Evolutionary conservation across 495 filamentous ascomycete genomes (phyloP).

Genomic region (Penicillium waksmanii): DNA sequence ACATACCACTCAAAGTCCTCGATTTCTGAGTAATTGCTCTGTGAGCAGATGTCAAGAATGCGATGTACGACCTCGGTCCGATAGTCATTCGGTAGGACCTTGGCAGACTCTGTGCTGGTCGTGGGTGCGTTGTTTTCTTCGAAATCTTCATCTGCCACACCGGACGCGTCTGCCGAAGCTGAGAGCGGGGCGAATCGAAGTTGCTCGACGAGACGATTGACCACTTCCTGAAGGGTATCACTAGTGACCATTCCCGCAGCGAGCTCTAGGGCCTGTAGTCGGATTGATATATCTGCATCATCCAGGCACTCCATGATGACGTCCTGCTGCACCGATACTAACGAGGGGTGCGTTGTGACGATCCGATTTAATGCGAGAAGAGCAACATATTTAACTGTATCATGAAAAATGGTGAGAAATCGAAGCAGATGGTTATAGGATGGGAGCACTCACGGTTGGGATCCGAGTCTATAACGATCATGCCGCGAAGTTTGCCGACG

Average conservation of each 20-base stretch:
- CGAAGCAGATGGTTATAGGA: neutral
- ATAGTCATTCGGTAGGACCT: constrained; percentile 76
- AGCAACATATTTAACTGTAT: constrained; percentile 91
- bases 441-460: constrained; percentile 70
- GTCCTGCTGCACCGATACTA: constrained; percentile 90
- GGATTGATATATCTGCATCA: constrained; percentile 93
- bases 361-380: constrained; percentile 93
- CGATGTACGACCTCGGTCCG: constrained; percentile 73
- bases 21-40: constrained; percentile 82
- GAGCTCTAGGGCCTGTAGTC: constrained; percentile 87
- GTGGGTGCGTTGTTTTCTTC: neutral
- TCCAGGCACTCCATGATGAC: constrained; percentile 96
- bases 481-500: constrained; percentile 88
- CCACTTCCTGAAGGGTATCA: constrained; percentile 80
- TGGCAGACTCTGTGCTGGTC: constrained; percentile 31
- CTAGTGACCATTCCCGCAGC: constrained; percentile 87
- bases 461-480: constrained; percentile 91
- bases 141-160: constrained; percentile 4
- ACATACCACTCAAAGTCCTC: constrained; percentile 97
- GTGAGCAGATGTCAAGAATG: constrained; percentile 89
- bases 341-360: constrained; percentile 80
- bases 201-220: constrained; percentile 84
- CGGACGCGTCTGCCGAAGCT: constrained; percentile 2
- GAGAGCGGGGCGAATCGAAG: constrained; percentile 54
- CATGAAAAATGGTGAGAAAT: neutral